Base-by-base conservation (phyloP, 768 basidiomycete species). In the Lepiota subincarnata region DNA sequence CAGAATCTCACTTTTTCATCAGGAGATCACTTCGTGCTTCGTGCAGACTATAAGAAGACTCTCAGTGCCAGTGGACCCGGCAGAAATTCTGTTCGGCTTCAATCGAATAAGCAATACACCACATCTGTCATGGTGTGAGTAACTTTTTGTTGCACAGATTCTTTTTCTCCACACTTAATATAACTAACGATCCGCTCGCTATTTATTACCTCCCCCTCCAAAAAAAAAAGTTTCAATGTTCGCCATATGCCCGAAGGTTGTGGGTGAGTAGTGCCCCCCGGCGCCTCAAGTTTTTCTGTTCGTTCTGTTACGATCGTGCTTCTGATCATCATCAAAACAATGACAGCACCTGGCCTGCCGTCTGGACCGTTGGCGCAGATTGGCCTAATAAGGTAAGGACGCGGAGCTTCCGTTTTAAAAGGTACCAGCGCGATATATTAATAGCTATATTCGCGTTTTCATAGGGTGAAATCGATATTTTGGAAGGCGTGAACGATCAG, bases 201-300 rank as follows among this genome's bases (percentile, higher is more conserved):
- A n/a, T n/a, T n/a, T n/a, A n/a, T n/a, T 19, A 36, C 34, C 24
- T 31, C 7, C 26, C 48, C 31, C 24, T 24, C 24, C 24, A 24
- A 2, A 2, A 24, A 24, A 24, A 24, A 19, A 46, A 70, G 69
- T 24, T 71, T 69, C 49, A 63, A 72, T 39, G 56, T 75, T 39
- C 62, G 71, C 12, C 81, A 82, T 60, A 82, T 83, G 79, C 81
- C 82, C 10, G 68, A 78, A 59, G 80, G 81, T 13, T 80, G 79
- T 59, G 74, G 70, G 77, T 78, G 56, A 52, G 61, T 18, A n/a
- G n/a, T n/a, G n/a, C n/a, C n/a, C n/a, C n/a, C n/a, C n/a, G n/a
- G n/a, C n/a, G n/a, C n/a, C n/a, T n/a, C n/a, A n/a, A n/a, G n/a
- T n/a, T n/a, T 20, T 60, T 59, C 8, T 38, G 18, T 48, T 14